Evolutionary conservation across 2,329 filamentous ascomycete genomes (phyloP).

Genomic region (Aspergillus latus): DNA sequence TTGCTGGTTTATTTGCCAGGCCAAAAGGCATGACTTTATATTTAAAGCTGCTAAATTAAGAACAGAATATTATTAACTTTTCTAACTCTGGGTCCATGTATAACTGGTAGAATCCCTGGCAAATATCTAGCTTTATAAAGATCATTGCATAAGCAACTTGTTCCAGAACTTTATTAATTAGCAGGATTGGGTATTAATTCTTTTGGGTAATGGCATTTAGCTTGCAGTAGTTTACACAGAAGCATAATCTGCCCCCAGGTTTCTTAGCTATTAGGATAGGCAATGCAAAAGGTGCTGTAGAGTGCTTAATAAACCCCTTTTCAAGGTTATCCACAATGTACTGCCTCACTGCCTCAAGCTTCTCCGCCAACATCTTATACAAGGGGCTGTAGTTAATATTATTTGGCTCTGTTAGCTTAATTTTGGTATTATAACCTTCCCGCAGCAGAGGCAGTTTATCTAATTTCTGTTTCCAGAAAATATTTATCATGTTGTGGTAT

Average conservation of each 20-base stretch:
- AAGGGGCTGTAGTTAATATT: too few relatives aligned
- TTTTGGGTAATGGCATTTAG: slow-evolving; percentile 36
- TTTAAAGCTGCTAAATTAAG: slow-evolving; percentile 1
- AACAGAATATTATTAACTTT: slow-evolving; percentile 3
- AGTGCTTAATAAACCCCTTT: slow-evolving; percentile 13
- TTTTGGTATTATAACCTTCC: too few relatives aligned
- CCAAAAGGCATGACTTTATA: slow-evolving; percentile 2
- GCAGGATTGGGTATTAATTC: slow-evolving; percentile 26
- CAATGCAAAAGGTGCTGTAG: neutral
- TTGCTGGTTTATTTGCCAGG: too few relatives aligned
- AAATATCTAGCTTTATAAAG: slow-evolving; percentile 27
- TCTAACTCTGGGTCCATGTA: neutral
- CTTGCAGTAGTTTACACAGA: slow-evolving; percentile 31
- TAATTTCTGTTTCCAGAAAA: too few relatives aligned
- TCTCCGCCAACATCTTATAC: too few relatives aligned
- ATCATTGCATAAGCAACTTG: slow-evolving; percentile 11
- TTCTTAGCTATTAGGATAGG: slow-evolving; percentile 12
- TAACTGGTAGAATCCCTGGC: neutral
- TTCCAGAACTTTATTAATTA: slow-evolving; percentile 29
- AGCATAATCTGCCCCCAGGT: neutral
- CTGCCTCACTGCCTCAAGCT: neutral
- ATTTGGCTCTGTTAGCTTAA: too few relatives aligned
- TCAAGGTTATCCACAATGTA: neutral
- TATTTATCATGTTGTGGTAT: too few relatives aligned
- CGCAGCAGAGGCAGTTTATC: too few relatives aligned